phyloP scores from a whole-genome alignment of 176 grass and related monocot genomes.

The Thinopyrum elongatum region DNA sequence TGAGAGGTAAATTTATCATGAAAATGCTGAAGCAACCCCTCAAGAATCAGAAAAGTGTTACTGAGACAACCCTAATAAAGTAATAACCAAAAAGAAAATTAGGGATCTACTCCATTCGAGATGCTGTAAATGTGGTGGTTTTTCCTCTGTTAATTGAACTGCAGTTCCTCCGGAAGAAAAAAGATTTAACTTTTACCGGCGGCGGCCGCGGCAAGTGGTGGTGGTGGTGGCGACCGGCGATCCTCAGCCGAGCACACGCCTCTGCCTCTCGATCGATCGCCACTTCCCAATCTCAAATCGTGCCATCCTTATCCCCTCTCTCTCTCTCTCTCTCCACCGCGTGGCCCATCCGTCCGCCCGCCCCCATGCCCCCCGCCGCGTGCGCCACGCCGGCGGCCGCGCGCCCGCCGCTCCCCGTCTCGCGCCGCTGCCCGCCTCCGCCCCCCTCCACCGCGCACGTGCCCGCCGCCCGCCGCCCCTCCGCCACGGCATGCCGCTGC shows the following conservation, averaged over 20 bases:
- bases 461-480: slow-evolving; percentile 12
- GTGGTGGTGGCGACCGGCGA: not conserved
- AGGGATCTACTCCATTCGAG: too few species aligned
- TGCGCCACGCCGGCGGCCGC: slow-evolving; percentile 54
- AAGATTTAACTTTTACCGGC: not conserved
- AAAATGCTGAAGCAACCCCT: too few species aligned
- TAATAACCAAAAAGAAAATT: too few species aligned
- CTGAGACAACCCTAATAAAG: too few species aligned
- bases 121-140: too few species aligned
- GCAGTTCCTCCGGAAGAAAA: too few species aligned
- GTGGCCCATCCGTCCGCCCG: not conserved
- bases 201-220: not conserved
- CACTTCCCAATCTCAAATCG: slow-evolving; percentile 13
- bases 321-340: slow-evolving; percentile 15
- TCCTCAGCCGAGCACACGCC: not conserved
- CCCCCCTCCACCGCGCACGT: slow-evolving; percentile 29
- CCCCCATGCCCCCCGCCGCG: slow-evolving; percentile 31
- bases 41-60: too few species aligned
- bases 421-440: slow-evolving; percentile 13
- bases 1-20: too few species aligned
- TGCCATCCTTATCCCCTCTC: slow-evolving; percentile 8
- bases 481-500: slow-evolving; percentile 33
- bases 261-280: not conserved
- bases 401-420: slow-evolving; percentile 21
- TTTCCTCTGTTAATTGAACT: too few species aligned